Evolutionary conservation across 805 yeast genomes (phyloP).

Genomic region (Metschnikowia vanudenii): DNA sequence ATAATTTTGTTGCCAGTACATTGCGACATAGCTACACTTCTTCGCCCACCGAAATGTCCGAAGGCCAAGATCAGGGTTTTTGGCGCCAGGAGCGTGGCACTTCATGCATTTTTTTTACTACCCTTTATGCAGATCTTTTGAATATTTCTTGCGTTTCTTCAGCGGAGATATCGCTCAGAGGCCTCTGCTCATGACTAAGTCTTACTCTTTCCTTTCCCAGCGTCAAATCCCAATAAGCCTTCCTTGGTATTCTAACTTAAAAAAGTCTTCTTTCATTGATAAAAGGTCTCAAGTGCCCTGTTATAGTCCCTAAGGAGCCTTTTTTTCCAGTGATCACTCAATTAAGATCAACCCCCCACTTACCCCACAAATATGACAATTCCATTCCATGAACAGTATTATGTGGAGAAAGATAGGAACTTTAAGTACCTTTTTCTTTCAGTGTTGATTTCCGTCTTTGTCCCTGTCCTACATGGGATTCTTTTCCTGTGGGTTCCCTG

Average conservation of each 20-base stretch:
- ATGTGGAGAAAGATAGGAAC: slow-evolving; percentile 38
- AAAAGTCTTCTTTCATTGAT: background rate
- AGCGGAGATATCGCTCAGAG: slow-evolving; percentile 1
- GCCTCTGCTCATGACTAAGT: background rate
- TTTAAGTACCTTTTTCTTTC: slow-evolving; percentile 36
- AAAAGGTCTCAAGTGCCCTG: background rate
- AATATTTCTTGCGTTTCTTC: too few species aligned
- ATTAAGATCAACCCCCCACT: background rate
- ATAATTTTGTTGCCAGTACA: background rate
- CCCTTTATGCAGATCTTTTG: background rate
- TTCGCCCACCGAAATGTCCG: slow-evolving; percentile 5
- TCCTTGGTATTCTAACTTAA: background rate
- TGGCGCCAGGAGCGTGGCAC: too few species aligned
- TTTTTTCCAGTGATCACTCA: background rate
- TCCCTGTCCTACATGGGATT: slow-evolving; percentile 38
- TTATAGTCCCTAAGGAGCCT: background rate
- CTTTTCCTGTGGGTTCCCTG: slow-evolving; percentile 45
- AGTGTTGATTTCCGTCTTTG: slow-evolving; percentile 25
- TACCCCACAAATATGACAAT: slow-evolving; percentile 22
- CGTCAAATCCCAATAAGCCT: background rate
- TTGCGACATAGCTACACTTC: background rate
- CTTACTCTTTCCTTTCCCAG: background rate
- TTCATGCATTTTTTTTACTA: background rate
- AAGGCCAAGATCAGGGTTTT: background rate
- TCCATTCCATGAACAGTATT: slow-evolving; percentile 38